Conservation (phyloP, 495 filamentous ascomycete species). For the Neurospora sp. region DNA sequence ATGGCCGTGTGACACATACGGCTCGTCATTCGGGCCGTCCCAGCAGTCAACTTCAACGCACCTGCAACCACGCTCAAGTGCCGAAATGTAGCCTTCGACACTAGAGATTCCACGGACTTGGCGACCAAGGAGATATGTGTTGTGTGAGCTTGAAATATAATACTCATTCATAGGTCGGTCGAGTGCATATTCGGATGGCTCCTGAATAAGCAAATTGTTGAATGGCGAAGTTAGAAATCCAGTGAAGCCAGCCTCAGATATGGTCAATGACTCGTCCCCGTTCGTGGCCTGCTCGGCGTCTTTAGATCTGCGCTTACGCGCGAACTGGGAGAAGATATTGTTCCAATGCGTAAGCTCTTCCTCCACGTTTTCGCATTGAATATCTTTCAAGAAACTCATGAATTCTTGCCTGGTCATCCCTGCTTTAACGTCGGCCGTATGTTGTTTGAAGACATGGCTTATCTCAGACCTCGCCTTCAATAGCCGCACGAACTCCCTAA, state of each 20-base stretch:
- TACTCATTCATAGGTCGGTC: constrained; percentile 91
- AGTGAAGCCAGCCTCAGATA: constrained; percentile 66
- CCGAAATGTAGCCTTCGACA: constrained; percentile 85
- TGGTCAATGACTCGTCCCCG: constrained; percentile 39
- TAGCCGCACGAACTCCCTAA: constrained; percentile 66
- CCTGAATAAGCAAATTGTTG: constrained; percentile 52
- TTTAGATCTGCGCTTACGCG: constrained; percentile 51
- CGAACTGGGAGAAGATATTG: constrained; percentile 61
- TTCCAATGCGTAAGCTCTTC: constrained; percentile 56
- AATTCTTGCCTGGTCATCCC: constrained; percentile 68
- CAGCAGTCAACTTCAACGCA: constrained; percentile 97
- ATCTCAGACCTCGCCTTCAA: constrained; percentile 82
- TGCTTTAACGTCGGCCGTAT: constrained; percentile 38
- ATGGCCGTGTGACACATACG: constrained; percentile 81
- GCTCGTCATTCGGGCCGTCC: constrained; percentile 80
- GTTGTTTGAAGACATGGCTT: constrained; percentile 50
- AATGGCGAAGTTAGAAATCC: constrained; percentile 64
- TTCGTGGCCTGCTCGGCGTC: constrained; percentile 28
- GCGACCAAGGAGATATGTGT: constrained; percentile 87
- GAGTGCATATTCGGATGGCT: constrained; percentile 48
- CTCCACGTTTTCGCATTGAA: constrained; percentile 67
- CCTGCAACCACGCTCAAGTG: constrained; percentile 79
- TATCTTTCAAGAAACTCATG: constrained; percentile 57
- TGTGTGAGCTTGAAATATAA: constrained; percentile 97
- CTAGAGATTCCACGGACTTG: constrained; percentile 85